phyloP scores from a whole-genome alignment of 2,329 filamentous ascomycete species.

The Fusarium guadeloupense region DNA sequence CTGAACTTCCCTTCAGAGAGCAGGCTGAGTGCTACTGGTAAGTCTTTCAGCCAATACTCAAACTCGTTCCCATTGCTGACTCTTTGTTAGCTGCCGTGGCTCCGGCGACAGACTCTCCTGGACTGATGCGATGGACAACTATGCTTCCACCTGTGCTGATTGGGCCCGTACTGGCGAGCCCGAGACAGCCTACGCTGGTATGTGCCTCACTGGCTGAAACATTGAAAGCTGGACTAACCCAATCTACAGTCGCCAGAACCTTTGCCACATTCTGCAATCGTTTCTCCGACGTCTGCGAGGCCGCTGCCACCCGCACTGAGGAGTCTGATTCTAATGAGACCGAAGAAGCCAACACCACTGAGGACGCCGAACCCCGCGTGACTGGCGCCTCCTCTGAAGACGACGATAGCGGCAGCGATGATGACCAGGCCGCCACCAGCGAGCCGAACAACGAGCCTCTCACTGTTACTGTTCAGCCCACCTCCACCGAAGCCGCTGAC shows the following conservation, averaged over 20 bases:
- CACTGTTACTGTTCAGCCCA: conserved; percentile 36
- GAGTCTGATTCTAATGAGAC: conserved; percentile 16
- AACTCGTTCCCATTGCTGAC: conserved; percentile 17
- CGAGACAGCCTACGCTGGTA: conserved; percentile 41
- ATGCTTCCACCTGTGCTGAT: conserved; percentile 44
- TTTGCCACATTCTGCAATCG: conserved; percentile 46
- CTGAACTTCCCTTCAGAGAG: conserved; percentile 35
- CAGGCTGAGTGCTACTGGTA: conserved; percentile 50
- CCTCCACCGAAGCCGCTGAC: conserved; percentile 10
- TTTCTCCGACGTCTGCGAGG: conserved; percentile 44
- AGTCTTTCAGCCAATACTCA: conserved; percentile 1
- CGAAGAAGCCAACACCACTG: conserved; percentile 12
- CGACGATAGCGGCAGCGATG: background rate
- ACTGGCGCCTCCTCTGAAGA: conserved; percentile 1
- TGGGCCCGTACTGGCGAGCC: conserved; percentile 45
- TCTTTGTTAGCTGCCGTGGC: conserved; percentile 36
- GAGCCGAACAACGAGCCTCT: conserved; percentile 14
- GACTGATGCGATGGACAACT: conserved; percentile 46
- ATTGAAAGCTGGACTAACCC: conserved; percentile 17
- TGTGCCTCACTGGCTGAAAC: conserved; percentile 2
- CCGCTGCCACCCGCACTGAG: conserved; percentile 5
- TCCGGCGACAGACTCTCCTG: conserved; percentile 32
- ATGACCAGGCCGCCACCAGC: conserved; percentile 9
- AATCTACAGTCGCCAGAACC: conserved; percentile 40
- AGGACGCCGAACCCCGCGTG: conserved; percentile 4